Base-by-base conservation (phyloP, 2,329 filamentous ascomycete species). In the Aspergillus fijiensis region DNA sequence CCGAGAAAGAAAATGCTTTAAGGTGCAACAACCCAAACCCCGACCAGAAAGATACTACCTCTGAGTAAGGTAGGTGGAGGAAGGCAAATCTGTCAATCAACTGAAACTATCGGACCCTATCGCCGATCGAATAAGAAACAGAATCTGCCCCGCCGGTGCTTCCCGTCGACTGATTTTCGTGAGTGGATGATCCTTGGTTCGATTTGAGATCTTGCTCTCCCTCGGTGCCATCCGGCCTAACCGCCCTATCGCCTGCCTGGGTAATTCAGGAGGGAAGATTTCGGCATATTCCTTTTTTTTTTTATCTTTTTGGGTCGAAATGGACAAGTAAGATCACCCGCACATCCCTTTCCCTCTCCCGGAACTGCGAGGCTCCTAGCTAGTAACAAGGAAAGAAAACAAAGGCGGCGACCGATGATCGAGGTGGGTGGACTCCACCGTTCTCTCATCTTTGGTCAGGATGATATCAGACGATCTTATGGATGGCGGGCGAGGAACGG, bases 61-160 rank as follows among this genome's bases (percentile, higher is more conserved):
- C 19, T 19, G 10, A 25, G 31, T 33, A 31, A 31, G 50, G n/a
- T 19, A 53, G 42, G 19, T 45, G 33, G 23, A 11, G 33, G n/a
- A 52, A 52, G 51, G 31, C 27, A 9, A 29, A 9, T n/a, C n/a
- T 42, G 33, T 42, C 33, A 53, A 19, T 48, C 10, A 49, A 12
- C 42, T 31, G 11, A 35, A 55, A 14, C 27, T 31, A 35, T 49
- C 53, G 53, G 45, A 45, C 25, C 42, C 35, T 49, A 33, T 55
- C 42, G 53, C 53, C 53, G 42, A 55, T 35, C 45, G 45, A 55
- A 48, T 45, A 45, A 19, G 27, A 33, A 55, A 21, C 7, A 35
- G 16, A 25, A 49, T 25, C 33, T 35, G 33, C 33, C 33, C 14
- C 16, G 39, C 12, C 39, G 39, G n/a, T 45, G 39, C 39, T 9